Evolutionary conservation across 2,329 filamentous ascomycete species (phyloP), one percentile per base, ranked within the genome.

Genomic region (Coniochaeta hoffmannii): DNA sequence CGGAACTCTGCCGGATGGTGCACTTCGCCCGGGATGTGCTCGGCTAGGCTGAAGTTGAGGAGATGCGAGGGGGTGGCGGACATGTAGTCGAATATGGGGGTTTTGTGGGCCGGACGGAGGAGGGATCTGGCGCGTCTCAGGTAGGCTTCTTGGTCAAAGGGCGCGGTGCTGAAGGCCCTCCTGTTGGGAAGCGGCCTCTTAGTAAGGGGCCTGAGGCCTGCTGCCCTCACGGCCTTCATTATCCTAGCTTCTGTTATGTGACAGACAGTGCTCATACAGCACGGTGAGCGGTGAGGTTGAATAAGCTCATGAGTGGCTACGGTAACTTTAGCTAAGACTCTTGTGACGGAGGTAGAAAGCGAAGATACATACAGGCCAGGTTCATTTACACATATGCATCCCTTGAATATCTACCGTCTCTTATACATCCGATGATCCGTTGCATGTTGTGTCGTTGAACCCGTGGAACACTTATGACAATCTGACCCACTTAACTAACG

Each of bases 41-140:
- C 55, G 56, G 61, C 58, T 1, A 93, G 77, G 9, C 85, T 79
- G 30, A 83, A 73, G 60, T 78, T 76, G 50, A 96, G 79, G 49
- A 89, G 82, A 69, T 85, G 76, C 0, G 85, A 86, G 28, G 77
- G 79, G 55, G 80, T 84, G 0, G 85, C 81, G 32, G 79, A 77
- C 49, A 80, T 69, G 58, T 70, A 68, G 65, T 80, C 77, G 22
- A 66, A 67, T 56, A 75, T 73, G 60, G 49, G 49, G 56, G 14
- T 28, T 46, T 12, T 10, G 22, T 17, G 24, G 41, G n/a, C 41
- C 15, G 19, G 41, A 22, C 3, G 4, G 41, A 26, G 2, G 10
- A 26, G 41, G 15, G 19, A 12, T 28, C 19, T 46, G 11, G 41
- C 41, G 2, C 19, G 14, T 28, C 4, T 3, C 4, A 28, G 41